Conservation (phyloP, 2,329 filamentous ascomycete species). For the Tolypocladium tropicale region DNA sequence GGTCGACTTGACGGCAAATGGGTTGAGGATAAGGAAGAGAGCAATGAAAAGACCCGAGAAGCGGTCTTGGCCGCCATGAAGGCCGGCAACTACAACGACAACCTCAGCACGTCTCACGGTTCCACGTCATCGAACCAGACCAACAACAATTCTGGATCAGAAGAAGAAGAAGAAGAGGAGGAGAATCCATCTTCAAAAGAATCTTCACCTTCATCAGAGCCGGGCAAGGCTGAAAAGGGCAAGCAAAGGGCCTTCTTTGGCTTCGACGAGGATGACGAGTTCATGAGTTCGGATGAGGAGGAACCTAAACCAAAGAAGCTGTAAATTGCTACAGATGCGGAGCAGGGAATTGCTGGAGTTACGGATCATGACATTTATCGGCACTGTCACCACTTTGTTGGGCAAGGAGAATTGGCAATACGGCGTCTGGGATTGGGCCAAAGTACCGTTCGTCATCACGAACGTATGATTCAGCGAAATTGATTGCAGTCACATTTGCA, state of each 20-base stretch:
- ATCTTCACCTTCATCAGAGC: slow-evolving; percentile 37
- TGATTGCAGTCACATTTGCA: slow-evolving; percentile 1
- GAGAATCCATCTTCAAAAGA: no score
- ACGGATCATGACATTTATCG: not conserved
- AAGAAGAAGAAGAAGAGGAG: slow-evolving; percentile 28
- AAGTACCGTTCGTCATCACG: not conserved
- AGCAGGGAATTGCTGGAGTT: no score
- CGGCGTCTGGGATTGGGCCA: slow-evolving; percentile 2
- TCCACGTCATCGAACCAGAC: slow-evolving; percentile 28
- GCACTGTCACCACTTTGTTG: not conserved
- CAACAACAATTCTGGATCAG: slow-evolving; percentile 16
- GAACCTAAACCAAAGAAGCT: slow-evolving; percentile 20
- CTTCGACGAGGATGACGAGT: slow-evolving; percentile 72
- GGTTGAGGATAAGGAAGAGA: slow-evolving; percentile 92
- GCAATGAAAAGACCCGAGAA: slow-evolving; percentile 69
- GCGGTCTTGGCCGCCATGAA: slow-evolving; percentile 64
- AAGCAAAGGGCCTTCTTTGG: slow-evolving; percentile 52
- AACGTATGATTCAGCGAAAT: slow-evolving; percentile 1
- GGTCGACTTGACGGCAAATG: slow-evolving; percentile 78
- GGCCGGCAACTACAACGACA: slow-evolving; percentile 51
- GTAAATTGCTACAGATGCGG: not conserved
- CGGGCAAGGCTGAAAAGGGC: slow-evolving; percentile 24
- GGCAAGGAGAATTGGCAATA: not conserved
- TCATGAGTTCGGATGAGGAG: slow-evolving; percentile 59
- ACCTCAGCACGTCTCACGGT: slow-evolving; percentile 40